phyloP scores from a whole-genome alignment of 179 eudicot genomes.

The Spinacia oleracea region DNA sequence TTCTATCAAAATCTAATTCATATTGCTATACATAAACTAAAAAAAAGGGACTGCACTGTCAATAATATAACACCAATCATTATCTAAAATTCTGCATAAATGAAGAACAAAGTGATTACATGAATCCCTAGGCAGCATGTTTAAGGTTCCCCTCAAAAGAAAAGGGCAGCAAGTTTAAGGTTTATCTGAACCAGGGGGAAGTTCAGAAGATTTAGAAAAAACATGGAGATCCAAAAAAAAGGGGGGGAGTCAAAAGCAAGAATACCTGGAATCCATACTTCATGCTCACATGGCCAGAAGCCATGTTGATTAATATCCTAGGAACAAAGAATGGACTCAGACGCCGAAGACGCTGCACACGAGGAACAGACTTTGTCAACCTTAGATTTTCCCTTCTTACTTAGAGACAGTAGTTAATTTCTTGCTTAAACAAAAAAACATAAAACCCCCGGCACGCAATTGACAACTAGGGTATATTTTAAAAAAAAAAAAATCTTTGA shows the following conservation, averaged over 20 bases:
- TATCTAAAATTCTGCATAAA: not conserved
- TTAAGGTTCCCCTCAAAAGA: too few species aligned
- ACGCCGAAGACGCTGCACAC: conserved; percentile 75
- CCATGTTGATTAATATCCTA: conserved; percentile 93
- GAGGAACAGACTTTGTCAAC: not conserved
- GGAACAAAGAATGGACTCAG: conserved; percentile 96
- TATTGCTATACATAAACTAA: not conserved
- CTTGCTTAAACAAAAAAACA: not conserved
- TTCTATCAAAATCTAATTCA: not conserved
- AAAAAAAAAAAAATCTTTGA: not conserved
- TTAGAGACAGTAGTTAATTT: too few species aligned
- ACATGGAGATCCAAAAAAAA: not conserved
- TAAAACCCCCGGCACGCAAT: not conserved
- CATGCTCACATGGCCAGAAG: conserved; percentile 99
- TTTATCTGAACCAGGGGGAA: not conserved
- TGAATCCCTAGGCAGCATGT: not conserved
- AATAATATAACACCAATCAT: not conserved
- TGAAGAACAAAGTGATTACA: not conserved
- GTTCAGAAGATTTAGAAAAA: conserved; percentile 8
- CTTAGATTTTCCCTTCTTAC: not conserved
- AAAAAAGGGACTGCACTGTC: not conserved
- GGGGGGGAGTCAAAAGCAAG: not conserved
- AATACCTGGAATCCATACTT: conserved; percentile 93
- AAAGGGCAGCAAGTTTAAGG: not conserved
- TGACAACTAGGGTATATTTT: too few species aligned